Evolutionary conservation across 2,329 filamentous ascomycete species (phyloP).

Genomic region (Ceratocystiopsis minuta): DNA sequence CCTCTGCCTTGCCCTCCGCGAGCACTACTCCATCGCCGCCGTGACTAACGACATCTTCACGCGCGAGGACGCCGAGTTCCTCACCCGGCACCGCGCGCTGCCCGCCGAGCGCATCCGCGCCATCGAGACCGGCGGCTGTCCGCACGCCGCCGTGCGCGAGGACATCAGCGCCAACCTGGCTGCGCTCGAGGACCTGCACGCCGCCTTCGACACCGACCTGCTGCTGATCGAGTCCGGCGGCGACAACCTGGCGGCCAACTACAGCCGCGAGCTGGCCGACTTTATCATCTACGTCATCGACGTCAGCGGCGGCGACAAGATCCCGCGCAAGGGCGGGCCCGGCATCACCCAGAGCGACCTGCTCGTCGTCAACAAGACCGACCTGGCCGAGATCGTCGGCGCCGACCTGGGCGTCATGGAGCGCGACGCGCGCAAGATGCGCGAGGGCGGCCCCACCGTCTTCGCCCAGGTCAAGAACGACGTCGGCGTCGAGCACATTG

Average conservation of each 20-base stretch:
- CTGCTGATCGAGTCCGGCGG: constrained; percentile 90
- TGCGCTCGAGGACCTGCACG: constrained; percentile 76
- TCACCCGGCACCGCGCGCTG: constrained; percentile 71
- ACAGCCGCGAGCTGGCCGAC: constrained; percentile 83
- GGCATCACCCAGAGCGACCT: constrained; percentile 94
- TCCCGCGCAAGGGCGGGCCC: constrained; percentile 86
- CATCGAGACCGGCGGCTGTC: constrained; percentile 94
- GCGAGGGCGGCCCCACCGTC: constrained; percentile 85
- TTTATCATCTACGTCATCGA: constrained; percentile 99
- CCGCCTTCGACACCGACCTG: constrained; percentile 62
- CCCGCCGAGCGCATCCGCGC: constrained; percentile 71
- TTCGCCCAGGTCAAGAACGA: constrained; percentile 95
- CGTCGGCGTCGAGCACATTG: constrained; percentile 69
- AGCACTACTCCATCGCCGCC: constrained; percentile 70
- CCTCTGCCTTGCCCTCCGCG: constrained; percentile 69
- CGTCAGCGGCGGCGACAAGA: constrained; percentile 89
- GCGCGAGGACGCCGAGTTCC: constrained; percentile 92
- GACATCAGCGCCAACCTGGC: constrained; percentile 90
- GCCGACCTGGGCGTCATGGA: constrained; percentile 91
- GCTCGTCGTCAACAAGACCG: constrained; percentile 92
- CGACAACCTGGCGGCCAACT: constrained; percentile 94
- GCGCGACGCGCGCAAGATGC: constrained; percentile 80
- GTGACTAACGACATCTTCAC: constrained; percentile 99
- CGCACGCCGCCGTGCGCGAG: constrained; percentile 91
- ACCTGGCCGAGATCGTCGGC: constrained; percentile 76